Base-by-base conservation (phyloP, 116 monocot species). In the Phalaenopsis hybrid region DNA sequence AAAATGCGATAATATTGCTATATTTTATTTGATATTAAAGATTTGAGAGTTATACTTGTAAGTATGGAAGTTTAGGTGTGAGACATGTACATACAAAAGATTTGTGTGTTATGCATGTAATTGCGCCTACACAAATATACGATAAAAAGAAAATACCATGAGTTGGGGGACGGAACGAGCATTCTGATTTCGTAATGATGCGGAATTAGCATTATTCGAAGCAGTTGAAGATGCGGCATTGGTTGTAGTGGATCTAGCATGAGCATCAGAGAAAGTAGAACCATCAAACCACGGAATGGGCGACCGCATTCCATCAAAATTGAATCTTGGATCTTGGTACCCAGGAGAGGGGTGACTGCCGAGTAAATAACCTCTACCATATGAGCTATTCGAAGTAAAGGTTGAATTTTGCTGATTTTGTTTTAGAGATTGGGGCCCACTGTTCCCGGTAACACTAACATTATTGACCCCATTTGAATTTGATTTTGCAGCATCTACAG, bases 261-360 rank as follows among this genome's bases (percentile, higher is more conserved):
- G 88, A 59, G 81, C 80, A 87, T 88, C 92, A 83, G 86, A 63
- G 48, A 82, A 86, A 21, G 74, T 61, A 16, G 81, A 70, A 8
- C 81, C 80, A 82, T 91, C 92, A 69, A 81, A 79, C 90, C 90
- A 93, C 44, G 89, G 89, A 57, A 88, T 75, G 79, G 93, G 88
- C 20, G 93, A 90, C 23, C 82, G 83, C 72, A 86, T 86, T 6
- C 87, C 93, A 89, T n/a, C n/a, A n/a, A n/a, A n/a, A n/a, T 90
- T 87, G 85, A 72, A 90, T 76, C 84, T 82, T 74, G 88, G 82
- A 31, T 89, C 85, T 74, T 86, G 86, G 77, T 85, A 90, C 17
- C 79, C 85, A 37, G 90, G 81, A 82, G 85, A 86, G 65, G 87
- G 86, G 84, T 84, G 65, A 4, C 81, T 87, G 81, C 83, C 82